Evolutionary conservation across 2,329 filamentous ascomycete genomes (phyloP), one percentile per base, ranked within the genome.

Genomic region (Aspergillus ibericus): DNA sequence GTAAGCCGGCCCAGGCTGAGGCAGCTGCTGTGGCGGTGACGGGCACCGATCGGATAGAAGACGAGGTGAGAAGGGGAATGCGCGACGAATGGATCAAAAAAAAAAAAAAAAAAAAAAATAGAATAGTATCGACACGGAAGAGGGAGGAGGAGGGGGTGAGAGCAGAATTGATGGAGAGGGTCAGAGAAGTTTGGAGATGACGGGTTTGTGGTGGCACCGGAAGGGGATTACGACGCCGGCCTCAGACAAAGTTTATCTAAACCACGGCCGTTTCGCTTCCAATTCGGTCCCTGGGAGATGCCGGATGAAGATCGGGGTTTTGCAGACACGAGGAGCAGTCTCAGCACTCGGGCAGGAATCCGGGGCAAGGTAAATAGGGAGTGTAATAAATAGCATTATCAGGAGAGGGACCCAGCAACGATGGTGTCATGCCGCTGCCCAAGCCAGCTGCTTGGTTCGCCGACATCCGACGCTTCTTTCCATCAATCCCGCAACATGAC

Each of bases 1-100:
- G 60, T 62, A 62, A 64, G 63, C 63, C 63, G 59, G 16, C 32
- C 47, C 13, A 18, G 18, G n/a, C 27, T 36, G 56, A 50, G 32
- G 32, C 27, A 34, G 47, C 16, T 10, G 47, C 9, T 13, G 27
- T 38, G 32, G 47, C 25, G 18, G 47, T 35, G 38, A n/a, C 29
- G 9, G 34, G 38, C 22, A 25, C 20, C 32, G 56, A 48, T 10
- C 29, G 7, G 9, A 32, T 2, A 8, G 27, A 29, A 2, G 27
- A 4, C 8, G 5, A 10, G 29, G 29, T 1, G 29, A 10, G 29
- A 9, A 9, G 12, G 29, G 29, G 29, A 32, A 32, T 32, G 10
- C 4, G 29, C n/a, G n/a, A n/a, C n/a, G n/a, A n/a, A n/a, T n/a
- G n/a, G n/a, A n/a, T n/a, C n/a, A n/a, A n/a, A n/a, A 32, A 32